phyloP scores from a whole-genome alignment of 164 flowering plant species.

The Pachysandra terminalis region DNA sequence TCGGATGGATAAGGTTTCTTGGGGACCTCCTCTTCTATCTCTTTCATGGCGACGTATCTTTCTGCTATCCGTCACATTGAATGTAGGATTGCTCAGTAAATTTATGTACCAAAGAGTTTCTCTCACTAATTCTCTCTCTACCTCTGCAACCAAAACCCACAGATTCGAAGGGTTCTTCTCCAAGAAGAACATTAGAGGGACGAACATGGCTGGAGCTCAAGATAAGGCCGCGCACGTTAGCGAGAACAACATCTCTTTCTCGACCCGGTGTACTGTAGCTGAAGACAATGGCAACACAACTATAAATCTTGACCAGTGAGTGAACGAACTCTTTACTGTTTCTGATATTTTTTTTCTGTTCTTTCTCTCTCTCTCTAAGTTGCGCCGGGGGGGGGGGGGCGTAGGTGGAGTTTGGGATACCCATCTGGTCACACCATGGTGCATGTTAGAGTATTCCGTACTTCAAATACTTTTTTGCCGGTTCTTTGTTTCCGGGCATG shows the following conservation, averaged over 20 bases:
- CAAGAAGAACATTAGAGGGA: background rate
- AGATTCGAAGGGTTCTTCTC: background rate
- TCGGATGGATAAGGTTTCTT: too few relatives aligned
- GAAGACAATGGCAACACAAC: background rate
- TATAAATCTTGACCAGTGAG: background rate
- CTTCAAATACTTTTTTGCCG: too few relatives aligned
- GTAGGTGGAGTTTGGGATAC: too few relatives aligned
- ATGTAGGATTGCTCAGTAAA: background rate
- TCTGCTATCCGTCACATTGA: background rate
- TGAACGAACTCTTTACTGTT: too few relatives aligned
- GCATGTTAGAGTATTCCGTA: background rate
- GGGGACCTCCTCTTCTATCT: too few relatives aligned
- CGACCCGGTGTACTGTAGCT: background rate
- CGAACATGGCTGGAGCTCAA: too few relatives aligned
- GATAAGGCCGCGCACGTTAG: background rate
- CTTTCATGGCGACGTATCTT: background rate
- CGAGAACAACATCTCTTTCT: background rate
- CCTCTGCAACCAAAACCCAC: background rate
- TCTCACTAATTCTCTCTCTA: background rate
- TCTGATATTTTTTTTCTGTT: background rate
- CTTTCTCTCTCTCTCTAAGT: background rate
- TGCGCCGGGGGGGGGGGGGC: background rate
- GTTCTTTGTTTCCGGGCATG: too few relatives aligned
- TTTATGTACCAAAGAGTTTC: background rate
- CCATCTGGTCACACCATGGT: background rate